These are phyloP conservation scores for Dryas alaskensis DNA, from an alignment of 306 rosid species.

Conservation along the genomic window DNA sequence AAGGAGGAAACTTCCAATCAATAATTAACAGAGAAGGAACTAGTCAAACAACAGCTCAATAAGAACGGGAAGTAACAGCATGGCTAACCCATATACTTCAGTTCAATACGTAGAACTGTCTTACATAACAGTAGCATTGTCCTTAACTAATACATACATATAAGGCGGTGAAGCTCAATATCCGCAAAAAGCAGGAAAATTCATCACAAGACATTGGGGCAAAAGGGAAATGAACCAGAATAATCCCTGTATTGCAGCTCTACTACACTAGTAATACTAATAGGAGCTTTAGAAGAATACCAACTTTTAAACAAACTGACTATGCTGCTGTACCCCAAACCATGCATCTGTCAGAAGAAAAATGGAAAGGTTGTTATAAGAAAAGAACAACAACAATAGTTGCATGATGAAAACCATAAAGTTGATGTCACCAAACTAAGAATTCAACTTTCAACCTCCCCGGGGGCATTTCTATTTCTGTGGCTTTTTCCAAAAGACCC, in stretches of 20 bases:
- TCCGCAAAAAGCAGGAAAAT: neutral
- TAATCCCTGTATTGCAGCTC: neutral
- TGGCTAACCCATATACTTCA: neutral
- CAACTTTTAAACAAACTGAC: neutral
- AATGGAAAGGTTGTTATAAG: neutral
- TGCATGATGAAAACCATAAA: slow-evolving; percentile 16
- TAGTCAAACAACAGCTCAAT: neutral
- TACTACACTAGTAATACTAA: neutral
- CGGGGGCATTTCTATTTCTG: slow-evolving; percentile 46
- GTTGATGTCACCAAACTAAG: slow-evolving; percentile 12
- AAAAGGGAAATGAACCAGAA: slow-evolving; percentile 4
- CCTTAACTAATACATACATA: slow-evolving; percentile 4
- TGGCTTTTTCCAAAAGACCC: slow-evolving; percentile 96
- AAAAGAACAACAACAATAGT: neutral
- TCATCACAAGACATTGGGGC: slow-evolving; percentile 3
- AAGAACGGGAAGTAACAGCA: too few relatives aligned
- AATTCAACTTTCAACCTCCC: slow-evolving; percentile 5
- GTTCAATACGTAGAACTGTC: neutral
- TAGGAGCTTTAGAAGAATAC: slow-evolving; percentile 10
- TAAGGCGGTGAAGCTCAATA: neutral
- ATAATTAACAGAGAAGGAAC: neutral
- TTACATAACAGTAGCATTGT: neutral
- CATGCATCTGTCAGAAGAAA: slow-evolving; percentile 8
- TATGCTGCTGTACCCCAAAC: neutral
- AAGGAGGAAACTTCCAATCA: neutral